Conservation (phyloP, 192 early-diverging fungal genomes). For the Geranomyces michiganensis region DNA sequence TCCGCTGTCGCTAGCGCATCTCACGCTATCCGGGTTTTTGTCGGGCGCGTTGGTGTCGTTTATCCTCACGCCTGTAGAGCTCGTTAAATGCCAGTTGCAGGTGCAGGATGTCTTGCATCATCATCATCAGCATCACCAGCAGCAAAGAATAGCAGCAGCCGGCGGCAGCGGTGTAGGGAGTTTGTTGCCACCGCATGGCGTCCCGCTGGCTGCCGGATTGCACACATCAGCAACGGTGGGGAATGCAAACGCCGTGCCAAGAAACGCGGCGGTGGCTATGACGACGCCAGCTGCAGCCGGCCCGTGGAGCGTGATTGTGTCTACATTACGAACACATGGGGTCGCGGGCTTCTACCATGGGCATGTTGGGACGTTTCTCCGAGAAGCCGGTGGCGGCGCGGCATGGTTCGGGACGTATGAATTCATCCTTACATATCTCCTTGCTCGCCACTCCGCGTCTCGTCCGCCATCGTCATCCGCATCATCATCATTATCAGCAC, state of each 20-base stretch:
- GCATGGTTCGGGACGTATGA: slow-evolving; percentile 98
- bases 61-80: slow-evolving; percentile 90
- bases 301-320: slow-evolving; percentile 61
- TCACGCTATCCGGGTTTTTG: slow-evolving; percentile 79
- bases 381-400: slow-evolving; percentile 89
- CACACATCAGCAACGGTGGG: no score
- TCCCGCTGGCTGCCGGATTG: not conserved
- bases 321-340: slow-evolving; percentile 59
- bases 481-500: not conserved
- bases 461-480: not conserved
- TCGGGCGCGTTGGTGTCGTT: slow-evolving; percentile 86
- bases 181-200: not conserved
- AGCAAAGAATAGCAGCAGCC: no score
- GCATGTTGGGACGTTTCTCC: slow-evolving; percentile 79
- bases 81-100: slow-evolving; percentile 96
- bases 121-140: not conserved
- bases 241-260: not conserved
- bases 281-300: slow-evolving; percentile 35
- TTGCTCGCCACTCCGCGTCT: slow-evolving; percentile 32
- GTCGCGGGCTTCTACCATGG: slow-evolving; percentile 76
- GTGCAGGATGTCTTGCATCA: slow-evolving; percentile 68
- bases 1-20: slow-evolving; percentile 53
- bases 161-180: no score
- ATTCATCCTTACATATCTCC: slow-evolving; percentile 60
- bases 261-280: not conserved